Percentiles rank a stretch among this genome's conserved stretches.
Evolutionary conservation across 345 rosid genomes (phyloP).

Genomic region (Brassica rapa): DNA sequence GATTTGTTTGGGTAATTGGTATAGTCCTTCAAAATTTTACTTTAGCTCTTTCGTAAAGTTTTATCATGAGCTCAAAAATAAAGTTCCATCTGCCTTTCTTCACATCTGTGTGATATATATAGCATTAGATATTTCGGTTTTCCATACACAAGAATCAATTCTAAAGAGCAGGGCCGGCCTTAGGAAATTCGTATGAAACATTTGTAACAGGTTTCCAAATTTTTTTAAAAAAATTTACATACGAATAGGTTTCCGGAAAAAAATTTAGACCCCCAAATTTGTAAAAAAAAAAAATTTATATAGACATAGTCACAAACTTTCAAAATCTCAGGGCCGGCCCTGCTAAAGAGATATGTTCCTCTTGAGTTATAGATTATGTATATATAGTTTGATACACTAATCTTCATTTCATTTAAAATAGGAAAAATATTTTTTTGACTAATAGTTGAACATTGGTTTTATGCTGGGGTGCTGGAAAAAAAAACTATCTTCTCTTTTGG

Average conservation of each 20-base stretch:
- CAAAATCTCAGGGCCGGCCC: too few species aligned
- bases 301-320: too few species aligned
- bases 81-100: constrained; percentile 18
- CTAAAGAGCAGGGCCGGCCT: not conserved
- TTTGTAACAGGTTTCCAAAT: too few species aligned
- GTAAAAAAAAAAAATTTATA: too few species aligned
- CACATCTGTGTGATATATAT: not conserved
- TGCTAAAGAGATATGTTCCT: not conserved
- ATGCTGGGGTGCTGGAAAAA: not conserved
- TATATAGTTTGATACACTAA: not conserved
- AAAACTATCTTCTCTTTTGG: not conserved
- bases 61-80: constrained; percentile 12
- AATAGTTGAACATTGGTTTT: not conserved
- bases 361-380: not conserved
- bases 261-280: too few species aligned
- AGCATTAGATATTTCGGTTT: not conserved
- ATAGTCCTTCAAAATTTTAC: constrained; percentile 16
- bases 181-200: too few species aligned
- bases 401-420: not conserved
- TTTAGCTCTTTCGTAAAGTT: constrained; percentile 32
- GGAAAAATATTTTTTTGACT: not conserved
- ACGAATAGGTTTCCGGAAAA: too few species aligned
- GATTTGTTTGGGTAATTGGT: constrained; percentile 36
- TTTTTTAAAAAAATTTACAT: too few species aligned
- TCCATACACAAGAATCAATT: not conserved